phyloP scores from a whole-genome alignment of 2,329 filamentous ascomycete genomes.

The Emergomyces orientalis region DNA sequence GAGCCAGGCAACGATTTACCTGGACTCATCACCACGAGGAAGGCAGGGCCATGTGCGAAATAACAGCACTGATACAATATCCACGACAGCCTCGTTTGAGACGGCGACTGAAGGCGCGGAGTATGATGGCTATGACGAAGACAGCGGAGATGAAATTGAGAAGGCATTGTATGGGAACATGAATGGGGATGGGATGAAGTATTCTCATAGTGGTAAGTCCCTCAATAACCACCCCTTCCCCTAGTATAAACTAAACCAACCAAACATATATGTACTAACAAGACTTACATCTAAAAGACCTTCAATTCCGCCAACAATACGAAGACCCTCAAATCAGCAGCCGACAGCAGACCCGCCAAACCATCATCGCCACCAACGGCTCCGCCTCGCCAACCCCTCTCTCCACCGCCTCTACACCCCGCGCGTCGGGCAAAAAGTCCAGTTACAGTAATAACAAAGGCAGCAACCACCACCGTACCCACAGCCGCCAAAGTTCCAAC shows the following conservation, averaged over 20 bases:
- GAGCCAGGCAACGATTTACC: constrained; percentile 11
- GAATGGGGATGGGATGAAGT: constrained; percentile 18
- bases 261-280: constrained; percentile 15
- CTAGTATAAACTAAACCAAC: neutral
- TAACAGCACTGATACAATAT: constrained; percentile 51
- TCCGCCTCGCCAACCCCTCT: neutral
- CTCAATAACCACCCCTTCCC: neutral
- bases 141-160: constrained; percentile 33
- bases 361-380: constrained; percentile 19
- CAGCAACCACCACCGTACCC: neutral
- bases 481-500: neutral
- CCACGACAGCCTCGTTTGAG: constrained; percentile 53
- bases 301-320: constrained; percentile 1
- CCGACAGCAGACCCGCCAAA: constrained; percentile 28
- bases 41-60: constrained; percentile 38
- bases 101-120: constrained; percentile 48
- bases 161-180: constrained; percentile 33
- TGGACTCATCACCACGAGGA: constrained; percentile 14
- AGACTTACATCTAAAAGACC: constrained; percentile 19
- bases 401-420: constrained; percentile 4
- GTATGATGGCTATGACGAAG: constrained; percentile 23
- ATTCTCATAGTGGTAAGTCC: neutral
- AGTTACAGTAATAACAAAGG: neutral
- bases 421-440: neutral
- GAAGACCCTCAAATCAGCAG: neutral